Base-by-base conservation (phyloP, 345 rosid species). In the Odontarrhena argentea region DNA sequence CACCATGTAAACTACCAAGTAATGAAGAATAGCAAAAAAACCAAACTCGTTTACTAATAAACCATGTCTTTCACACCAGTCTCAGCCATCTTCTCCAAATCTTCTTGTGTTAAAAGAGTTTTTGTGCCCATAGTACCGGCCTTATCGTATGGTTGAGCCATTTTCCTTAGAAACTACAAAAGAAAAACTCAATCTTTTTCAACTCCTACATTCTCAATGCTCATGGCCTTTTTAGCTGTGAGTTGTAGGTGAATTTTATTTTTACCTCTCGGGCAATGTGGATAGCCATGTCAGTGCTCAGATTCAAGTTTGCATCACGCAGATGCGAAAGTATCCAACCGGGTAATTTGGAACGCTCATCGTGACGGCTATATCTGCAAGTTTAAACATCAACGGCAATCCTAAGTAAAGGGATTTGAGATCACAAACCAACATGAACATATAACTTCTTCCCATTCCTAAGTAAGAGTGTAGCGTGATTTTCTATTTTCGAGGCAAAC, bases 231-330 rank as follows among this genome's bases (percentile, higher is more conserved):
- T 42, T 34, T 14, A 10, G n/a, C 37, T 43, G 45, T 8, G 2
- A 44, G 9, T 14, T 32, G 2, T 4, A 0, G 3, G 2, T 25
- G 41, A 36, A 37, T 37, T 22, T 37, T 15, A 32, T 62, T 43
- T 47, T 44, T 57, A 88, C 99, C 99, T 94, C 99, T 24, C 95
- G 79, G 48, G 97, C 96, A 69, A 86, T 87, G 68, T 88, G 87
- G 50, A 91, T 71, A 62, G 95, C 99, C 99, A 94, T 94, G 78
- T 94, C 96, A 14, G 97, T 88, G 89, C 99, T 94, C 76, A 94
- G 79, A 76, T 94, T 94, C 77, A 91, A 81, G 71, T 88, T 81
- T 9, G 96, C 96, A 65, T 94, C 96, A 30, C 83, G 87, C 50
- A 91, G 76, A 80, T 86, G 97, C 9, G 97, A 94, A 57, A 91